These are phyloP conservation scores for Podosphaera fusca DNA, from an alignment of 2,329 filamentous ascomycete species.

Conservation along the genomic window DNA sequence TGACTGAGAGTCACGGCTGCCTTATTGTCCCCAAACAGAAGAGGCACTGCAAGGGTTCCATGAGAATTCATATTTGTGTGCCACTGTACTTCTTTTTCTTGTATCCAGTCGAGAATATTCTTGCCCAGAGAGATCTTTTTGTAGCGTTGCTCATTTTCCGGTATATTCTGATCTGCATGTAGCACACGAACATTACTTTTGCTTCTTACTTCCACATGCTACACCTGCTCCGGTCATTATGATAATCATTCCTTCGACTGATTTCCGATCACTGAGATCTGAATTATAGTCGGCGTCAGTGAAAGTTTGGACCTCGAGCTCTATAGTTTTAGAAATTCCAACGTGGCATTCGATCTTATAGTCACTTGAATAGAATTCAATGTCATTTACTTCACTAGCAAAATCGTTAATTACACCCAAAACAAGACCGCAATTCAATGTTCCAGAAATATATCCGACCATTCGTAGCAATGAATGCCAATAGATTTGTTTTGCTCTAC, in stretches of 20 bases:
- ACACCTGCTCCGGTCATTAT: background rate
- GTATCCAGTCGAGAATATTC: background rate
- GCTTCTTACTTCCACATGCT: background rate
- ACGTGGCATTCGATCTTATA: too few relatives aligned
- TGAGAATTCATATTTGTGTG: background rate
- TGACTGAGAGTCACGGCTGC: background rate
- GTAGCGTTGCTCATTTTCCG: background rate
- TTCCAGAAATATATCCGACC: background rate
- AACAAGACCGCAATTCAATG: background rate
- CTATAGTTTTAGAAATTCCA: too few relatives aligned
- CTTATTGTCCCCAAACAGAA: too few relatives aligned
- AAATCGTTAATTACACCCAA: background rate
- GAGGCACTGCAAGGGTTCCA: too few relatives aligned
- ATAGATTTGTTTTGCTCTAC: background rate
- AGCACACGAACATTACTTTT: background rate
- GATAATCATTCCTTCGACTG: background rate
- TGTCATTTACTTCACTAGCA: background rate
- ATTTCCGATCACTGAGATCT: slow-evolving; percentile 1
- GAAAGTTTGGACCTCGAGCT: background rate
- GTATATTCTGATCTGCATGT: background rate
- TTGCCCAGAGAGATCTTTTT: background rate
- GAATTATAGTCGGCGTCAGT: background rate
- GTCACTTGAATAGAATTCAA: background rate
- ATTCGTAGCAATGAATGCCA: background rate
- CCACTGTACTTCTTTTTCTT: background rate